These are phyloP conservation scores for Zalaria obscura DNA, from an alignment of 2,329 filamentous ascomycete species.

Conservation along the genomic window DNA sequence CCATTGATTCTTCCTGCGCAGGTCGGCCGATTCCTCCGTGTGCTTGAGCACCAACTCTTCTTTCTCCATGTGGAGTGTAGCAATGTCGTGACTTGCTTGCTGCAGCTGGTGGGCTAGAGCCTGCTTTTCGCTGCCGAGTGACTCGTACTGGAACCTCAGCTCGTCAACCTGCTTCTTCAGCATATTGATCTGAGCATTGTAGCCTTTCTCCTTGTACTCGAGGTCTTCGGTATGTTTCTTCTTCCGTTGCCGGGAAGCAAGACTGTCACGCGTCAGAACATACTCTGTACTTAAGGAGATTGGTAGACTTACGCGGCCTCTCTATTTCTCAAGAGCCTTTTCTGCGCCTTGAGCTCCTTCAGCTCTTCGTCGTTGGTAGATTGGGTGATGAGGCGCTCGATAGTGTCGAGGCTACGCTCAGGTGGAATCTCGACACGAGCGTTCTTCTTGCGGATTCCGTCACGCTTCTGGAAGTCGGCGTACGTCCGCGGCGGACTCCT, in stretches of 20 bases:
- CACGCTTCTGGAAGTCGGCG: slow-evolving; percentile 42
- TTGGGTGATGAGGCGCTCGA: slow-evolving; percentile 80
- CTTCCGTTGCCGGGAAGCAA: slow-evolving; percentile 94
- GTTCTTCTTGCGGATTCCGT: slow-evolving; percentile 97
- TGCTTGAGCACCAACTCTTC: slow-evolving; percentile 80
- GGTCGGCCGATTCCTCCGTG: slow-evolving; percentile 77
- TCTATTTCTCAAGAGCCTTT: slow-evolving; percentile 83
- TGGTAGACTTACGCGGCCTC: slow-evolving; percentile 67
- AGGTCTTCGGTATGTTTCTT: slow-evolving; percentile 96
- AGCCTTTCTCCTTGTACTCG: slow-evolving; percentile 93
- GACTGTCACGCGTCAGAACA: slow-evolving; percentile 36
- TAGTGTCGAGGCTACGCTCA: slow-evolving; percentile 85
- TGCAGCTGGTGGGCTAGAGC: slow-evolving; percentile 56
- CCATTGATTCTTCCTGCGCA: slow-evolving; percentile 83
- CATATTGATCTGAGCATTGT: slow-evolving; percentile 57
- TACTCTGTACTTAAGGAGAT: slow-evolving; percentile 4
- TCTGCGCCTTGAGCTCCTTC: slow-evolving; percentile 97
- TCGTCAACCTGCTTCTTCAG: slow-evolving; percentile 65
- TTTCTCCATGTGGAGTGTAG: slow-evolving; percentile 69
- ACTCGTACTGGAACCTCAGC: slow-evolving; percentile 41
- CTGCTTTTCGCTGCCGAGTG: slow-evolving; percentile 15
- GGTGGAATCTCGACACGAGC: slow-evolving; percentile 93
- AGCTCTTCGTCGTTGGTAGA: slow-evolving; percentile 84
- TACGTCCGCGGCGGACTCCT: slow-evolving; percentile 53
- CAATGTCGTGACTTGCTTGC: slow-evolving; percentile 59